Base-by-base conservation (phyloP, 106 monocot species). In the Dendrobium catenatum region DNA sequence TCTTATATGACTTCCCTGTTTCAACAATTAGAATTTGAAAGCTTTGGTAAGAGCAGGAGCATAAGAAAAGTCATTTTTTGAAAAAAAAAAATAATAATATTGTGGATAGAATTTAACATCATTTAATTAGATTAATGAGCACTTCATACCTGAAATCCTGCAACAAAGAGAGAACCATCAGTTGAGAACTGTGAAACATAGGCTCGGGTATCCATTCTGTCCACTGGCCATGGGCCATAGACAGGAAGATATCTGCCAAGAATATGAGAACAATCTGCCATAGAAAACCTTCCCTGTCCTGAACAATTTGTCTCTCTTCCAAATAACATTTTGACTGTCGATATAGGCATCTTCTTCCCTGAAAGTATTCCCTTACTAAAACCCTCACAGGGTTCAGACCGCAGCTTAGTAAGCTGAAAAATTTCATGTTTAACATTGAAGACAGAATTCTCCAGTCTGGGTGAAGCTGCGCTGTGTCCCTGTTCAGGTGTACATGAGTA, bases 101-200 rank as follows among this genome's bases (percentile, higher is more conserved):
- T 66, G 6, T 31, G 13, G 40, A 41, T 42, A 58, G 55, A 10
- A 44, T 31, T 56, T 7, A 9, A 58, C 1, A 1, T 10, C 1
- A 27, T 43, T 44, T 79, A 79, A 20, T 11, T 8, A 24, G 2
- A 42, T 26, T 20, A 10, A 78, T 37, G 9, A 61, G 40, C 48
- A 82, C 24, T 49, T 5, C 40, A 74, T 85, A 94, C 96, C 92
- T 97, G 96, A 83, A 90, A 97, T 40, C 89, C 96, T 43, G 94
- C 88, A 78, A 97, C 61, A 78, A 94, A 92, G 44, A 94, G 90
- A 7, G 92, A 92, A 56, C 96, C 96, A 83, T 97, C 96, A 42
- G 80, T 76, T 77, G 96, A 97, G 81, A 97, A 97, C 66, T 92
- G 92, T 10, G 96, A 97, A 73, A 97, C 86, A 84, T 97, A 97